These are phyloP conservation scores for Cutaneotrichosporon sp. DNA, from an alignment of 1,284 basidiomycete genomes.

Conservation along the genomic window DNA sequence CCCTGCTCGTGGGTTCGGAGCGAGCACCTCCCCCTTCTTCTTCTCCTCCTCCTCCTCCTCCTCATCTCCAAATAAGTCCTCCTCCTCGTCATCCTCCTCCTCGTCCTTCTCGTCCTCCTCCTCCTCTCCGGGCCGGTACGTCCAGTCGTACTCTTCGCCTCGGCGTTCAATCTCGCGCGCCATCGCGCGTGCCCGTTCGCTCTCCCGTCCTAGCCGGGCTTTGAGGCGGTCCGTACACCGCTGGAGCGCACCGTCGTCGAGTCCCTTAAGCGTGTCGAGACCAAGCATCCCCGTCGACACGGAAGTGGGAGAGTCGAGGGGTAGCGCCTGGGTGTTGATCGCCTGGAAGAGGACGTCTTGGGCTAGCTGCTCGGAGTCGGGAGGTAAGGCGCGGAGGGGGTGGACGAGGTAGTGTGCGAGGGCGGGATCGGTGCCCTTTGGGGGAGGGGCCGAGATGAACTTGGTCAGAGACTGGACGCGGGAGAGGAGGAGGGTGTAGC, in stretches of 20 bases:
- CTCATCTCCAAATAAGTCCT: constrained; percentile 30
- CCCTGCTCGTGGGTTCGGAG: constrained; percentile 32
- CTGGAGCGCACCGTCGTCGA: constrained; percentile 30
- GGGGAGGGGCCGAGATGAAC: constrained; percentile 29
- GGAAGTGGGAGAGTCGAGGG: constrained; percentile 5
- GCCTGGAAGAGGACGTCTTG: constrained; percentile 41
- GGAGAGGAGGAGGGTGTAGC: constrained; percentile 43
- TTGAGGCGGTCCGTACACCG: constrained; percentile 21
- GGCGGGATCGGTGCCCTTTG: neutral
- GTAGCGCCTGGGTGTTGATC: constrained; percentile 35
- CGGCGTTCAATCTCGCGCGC: constrained; percentile 30
- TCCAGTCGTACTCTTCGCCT: constrained; percentile 37
- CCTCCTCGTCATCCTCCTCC: constrained; percentile 23
- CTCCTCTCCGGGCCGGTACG: constrained; percentile 32
- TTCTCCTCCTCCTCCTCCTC: constrained; percentile 25
- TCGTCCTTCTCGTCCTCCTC: constrained; percentile 28
- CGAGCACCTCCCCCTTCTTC: constrained; percentile 14
- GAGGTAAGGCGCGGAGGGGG: constrained; percentile 39
- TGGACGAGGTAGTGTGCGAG: constrained; percentile 37
- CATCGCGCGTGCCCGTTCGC: constrained; percentile 28
- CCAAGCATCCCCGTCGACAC: constrained; percentile 4
- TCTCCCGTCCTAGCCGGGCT: constrained; percentile 27
- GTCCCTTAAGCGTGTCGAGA: constrained; percentile 21
- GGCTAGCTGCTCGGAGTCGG: constrained; percentile 29
- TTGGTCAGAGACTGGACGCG: constrained; percentile 39